Evolutionary conservation across 1,284 basidiomycete genomes (phyloP), one percentile per base, ranked within the genome.

Genomic region (Malassezia sp.): DNA sequence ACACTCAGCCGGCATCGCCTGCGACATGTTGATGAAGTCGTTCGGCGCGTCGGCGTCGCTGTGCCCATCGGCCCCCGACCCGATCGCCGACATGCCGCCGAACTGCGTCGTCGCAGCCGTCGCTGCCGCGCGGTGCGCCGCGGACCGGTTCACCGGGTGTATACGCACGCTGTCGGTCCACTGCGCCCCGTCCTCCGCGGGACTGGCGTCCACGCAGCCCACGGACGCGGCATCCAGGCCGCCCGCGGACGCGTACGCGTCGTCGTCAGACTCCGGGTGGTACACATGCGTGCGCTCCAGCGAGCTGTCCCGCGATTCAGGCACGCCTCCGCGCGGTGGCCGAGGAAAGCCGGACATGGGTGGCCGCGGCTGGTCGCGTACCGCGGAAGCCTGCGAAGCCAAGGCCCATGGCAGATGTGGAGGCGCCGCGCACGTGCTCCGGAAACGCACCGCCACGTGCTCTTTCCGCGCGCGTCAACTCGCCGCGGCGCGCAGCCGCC

Each of bases 1-100:
- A 8, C 65, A 57, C 43, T 70, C 67, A 14, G 54, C 49, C 4
- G 63, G 62, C 21, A 68, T 55, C 20, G 59, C 30, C 31, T 43
- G 50, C 34, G 33, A 20, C 37, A 38, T 23, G n/a, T 38, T 27
- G 20, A 49, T n/a, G 24, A 50, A 32, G 14, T 37, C 17, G 12
- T 23, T 23, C 27, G 26, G 36, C 10, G 24, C 26, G 12, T 38
- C 29, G 21, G 38, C 36, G 15, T 39, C 29, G 17, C 23, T 21
- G 21, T 30, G 21, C 11, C 31, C 15, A 10, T 15, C 12, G 24
- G 18, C 31, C 37, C 26, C 39, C 28, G 32, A 23, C n/a, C 38
- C 46, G 29, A 24, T 33, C 24, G 28, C 29, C n/a, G 18, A 24
- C 15, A 20, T n/a, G 24, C 35, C 35, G 37, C 49, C 44, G 11